Conservation (phyloP, 805 yeast species). For the Cyberlindnera americana region DNA sequence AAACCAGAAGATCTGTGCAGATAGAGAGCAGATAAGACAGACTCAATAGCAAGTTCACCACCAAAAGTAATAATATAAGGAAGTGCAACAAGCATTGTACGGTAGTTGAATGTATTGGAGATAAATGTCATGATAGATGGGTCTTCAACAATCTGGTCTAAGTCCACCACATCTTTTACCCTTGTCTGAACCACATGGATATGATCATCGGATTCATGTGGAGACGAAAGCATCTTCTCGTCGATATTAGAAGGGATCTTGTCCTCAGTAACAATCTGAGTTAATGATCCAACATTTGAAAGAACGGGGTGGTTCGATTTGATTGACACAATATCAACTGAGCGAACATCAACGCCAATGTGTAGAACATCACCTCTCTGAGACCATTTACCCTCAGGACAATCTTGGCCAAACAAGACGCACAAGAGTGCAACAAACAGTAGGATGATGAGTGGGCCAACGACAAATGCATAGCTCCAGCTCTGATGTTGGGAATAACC, state of each 20-base stretch:
- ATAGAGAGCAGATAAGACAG: constrained; percentile 27
- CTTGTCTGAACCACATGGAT: constrained; percentile 16
- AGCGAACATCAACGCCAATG: constrained; percentile 26
- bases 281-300: neutral
- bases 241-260: constrained; percentile 8
- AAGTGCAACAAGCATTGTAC: constrained; percentile 29
- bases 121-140: constrained; percentile 22
- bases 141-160: constrained; percentile 27
- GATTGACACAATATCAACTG: constrained; percentile 24
- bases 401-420: constrained; percentile 30
- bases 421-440: constrained; percentile 26
- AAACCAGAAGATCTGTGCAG: constrained; percentile 16
- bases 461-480: constrained; percentile 29
- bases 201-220: constrained; percentile 2
- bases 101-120: constrained; percentile 22
- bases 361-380: constrained; percentile 28
- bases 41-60: constrained; percentile 31
- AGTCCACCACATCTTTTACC: constrained; percentile 20
- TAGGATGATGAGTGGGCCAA: constrained; percentile 33
- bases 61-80: constrained; percentile 30
- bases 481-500: constrained; percentile 26
- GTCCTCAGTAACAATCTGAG: constrained; percentile 1
- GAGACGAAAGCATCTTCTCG: constrained; percentile 3
- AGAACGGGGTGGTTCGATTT: constrained; percentile 15
- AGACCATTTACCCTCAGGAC: constrained; percentile 36